Percentiles rank a stretch among this genome's conserved stretches.
These are phyloP conservation scores for Mesembryanthemum crystallinum DNA, from an alignment of 148 eudicot genomes.

Conservation along the genomic window DNA sequence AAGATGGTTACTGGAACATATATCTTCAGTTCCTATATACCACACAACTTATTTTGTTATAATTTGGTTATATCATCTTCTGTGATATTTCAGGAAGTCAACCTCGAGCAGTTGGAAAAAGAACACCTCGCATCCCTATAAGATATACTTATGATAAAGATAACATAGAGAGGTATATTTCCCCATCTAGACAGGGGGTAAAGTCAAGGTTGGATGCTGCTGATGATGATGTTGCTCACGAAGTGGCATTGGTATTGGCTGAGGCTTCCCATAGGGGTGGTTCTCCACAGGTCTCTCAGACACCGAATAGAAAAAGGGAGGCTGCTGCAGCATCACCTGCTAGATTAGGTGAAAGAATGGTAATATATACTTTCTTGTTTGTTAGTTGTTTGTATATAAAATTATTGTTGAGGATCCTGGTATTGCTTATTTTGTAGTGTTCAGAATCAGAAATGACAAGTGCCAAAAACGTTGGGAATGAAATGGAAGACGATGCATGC, in stretches of 20 bases:
- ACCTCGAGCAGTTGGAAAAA: conserved; percentile 93
- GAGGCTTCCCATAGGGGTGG: conserved; percentile 98
- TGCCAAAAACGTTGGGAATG: conserved; percentile 51
- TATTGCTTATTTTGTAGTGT: conserved; percentile 32
- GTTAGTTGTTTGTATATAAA: neutral
- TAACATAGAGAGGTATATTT: conserved; percentile 47
- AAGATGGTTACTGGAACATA: neutral
- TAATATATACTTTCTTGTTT: conserved; percentile 22
- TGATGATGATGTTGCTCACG: conserved; percentile 81
- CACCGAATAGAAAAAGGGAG: conserved; percentile 58
- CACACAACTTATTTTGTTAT: conserved; percentile 1
- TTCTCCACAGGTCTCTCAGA: conserved; percentile 78
- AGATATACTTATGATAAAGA: conserved; percentile 61
- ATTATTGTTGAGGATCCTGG: conserved; percentile 10
- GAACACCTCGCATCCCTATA: conserved; percentile 92
- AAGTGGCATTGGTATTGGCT: conserved; percentile 79
- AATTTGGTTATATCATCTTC: conserved; percentile 8
- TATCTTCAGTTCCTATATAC: neutral
- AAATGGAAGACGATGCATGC: conserved; percentile 60
- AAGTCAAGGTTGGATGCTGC: conserved; percentile 53
- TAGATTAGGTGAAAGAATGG: conserved; percentile 52
- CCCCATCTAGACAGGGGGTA: conserved; percentile 64
- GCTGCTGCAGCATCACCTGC: conserved; percentile 45
- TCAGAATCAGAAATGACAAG: conserved; percentile 53
- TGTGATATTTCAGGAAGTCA: conserved; percentile 50